Percentiles rank a stretch among this genome's conserved stretches.
These are phyloP conservation scores for Corymbia citriodora DNA, from an alignment of 441 rosid species.

Conservation along the genomic window DNA sequence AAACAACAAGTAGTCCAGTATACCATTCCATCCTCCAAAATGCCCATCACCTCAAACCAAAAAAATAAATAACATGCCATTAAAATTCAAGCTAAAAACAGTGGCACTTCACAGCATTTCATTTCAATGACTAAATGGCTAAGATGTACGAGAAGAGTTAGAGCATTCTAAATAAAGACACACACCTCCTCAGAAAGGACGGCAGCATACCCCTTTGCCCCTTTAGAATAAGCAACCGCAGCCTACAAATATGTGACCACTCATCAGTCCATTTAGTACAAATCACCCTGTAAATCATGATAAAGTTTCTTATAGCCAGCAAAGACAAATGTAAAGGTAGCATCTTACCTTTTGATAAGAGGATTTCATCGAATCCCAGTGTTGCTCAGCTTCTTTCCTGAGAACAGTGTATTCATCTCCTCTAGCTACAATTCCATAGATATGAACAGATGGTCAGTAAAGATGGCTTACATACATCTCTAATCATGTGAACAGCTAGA, in stretches of 20 bases:
- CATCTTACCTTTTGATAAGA: slow-evolving; percentile 58
- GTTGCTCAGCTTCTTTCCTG: slow-evolving; percentile 56
- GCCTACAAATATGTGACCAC: slow-evolving; percentile 40
- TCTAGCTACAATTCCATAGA: slow-evolving; percentile 41
- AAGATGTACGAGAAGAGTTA: not conserved
- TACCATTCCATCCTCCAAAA: not conserved
- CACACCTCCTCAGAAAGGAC: slow-evolving; percentile 80
- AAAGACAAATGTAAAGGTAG: not conserved
- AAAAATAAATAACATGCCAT: not conserved
- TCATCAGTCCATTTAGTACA: not conserved
- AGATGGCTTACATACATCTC: not conserved
- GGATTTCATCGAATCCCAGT: slow-evolving; percentile 63
- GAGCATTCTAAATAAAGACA: not conserved
- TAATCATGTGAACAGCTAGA: not conserved
- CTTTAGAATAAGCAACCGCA: slow-evolving; percentile 68
- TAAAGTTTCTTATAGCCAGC: not conserved
- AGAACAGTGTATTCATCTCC: slow-evolving; percentile 56
- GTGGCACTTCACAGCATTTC: not conserved
- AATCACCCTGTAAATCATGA: not conserved
- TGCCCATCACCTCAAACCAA: not conserved
- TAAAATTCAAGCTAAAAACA: not conserved
- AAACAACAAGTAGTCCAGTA: not conserved
- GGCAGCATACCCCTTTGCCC: slow-evolving; percentile 53
- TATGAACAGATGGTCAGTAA: not conserved
- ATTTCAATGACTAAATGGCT: not conserved